These are phyloP conservation scores for Penicillium digitatum DNA, from an alignment of 2,329 filamentous ascomycete species.

Conservation along the genomic window DNA sequence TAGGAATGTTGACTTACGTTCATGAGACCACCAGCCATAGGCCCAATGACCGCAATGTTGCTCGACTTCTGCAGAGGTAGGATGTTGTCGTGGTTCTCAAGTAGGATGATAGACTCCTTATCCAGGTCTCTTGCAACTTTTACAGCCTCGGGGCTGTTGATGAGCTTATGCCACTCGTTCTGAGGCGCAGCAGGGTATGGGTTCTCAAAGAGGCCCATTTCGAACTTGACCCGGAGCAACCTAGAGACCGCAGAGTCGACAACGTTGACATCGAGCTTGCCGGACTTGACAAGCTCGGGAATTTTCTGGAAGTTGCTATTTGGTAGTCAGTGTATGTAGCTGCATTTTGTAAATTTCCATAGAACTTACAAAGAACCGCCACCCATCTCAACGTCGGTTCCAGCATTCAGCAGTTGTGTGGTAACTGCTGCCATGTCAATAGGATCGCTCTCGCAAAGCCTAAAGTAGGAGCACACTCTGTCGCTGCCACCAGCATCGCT, in stretches of 20 bases:
- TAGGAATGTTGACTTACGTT: conserved; percentile 49
- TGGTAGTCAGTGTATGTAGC: not conserved
- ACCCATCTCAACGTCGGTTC: conserved; percentile 72
- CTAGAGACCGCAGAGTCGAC: conserved; percentile 66
- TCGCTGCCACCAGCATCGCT: conserved; percentile 69
- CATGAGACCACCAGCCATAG: conserved; percentile 68
- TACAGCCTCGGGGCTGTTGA: conserved; percentile 59
- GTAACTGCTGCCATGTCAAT: conserved; percentile 65
- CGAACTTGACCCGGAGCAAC: conserved; percentile 64
- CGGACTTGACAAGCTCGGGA: conserved; percentile 59
- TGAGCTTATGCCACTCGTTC: conserved; percentile 54
- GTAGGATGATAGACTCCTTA: conserved; percentile 58
- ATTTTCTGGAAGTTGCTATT: conserved; percentile 62
- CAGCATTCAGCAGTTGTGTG: conserved; percentile 60
- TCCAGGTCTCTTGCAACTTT: conserved; percentile 61
- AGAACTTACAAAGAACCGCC: conserved; percentile 58
- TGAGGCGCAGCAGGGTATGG: conserved; percentile 59
- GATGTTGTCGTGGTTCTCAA: conserved; percentile 55
- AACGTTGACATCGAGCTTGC: conserved; percentile 55
- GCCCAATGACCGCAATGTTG: conserved; percentile 69
- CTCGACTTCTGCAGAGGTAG: conserved; percentile 59
- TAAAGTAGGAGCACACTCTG: conserved; percentile 61
- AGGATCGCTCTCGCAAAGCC: conserved; percentile 57
- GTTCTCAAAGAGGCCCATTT: conserved; percentile 66
- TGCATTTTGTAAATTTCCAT: not conserved